These are phyloP conservation scores for Aquilaria malaccensis DNA, from an alignment of 345 rosid species.

Conservation along the genomic window DNA sequence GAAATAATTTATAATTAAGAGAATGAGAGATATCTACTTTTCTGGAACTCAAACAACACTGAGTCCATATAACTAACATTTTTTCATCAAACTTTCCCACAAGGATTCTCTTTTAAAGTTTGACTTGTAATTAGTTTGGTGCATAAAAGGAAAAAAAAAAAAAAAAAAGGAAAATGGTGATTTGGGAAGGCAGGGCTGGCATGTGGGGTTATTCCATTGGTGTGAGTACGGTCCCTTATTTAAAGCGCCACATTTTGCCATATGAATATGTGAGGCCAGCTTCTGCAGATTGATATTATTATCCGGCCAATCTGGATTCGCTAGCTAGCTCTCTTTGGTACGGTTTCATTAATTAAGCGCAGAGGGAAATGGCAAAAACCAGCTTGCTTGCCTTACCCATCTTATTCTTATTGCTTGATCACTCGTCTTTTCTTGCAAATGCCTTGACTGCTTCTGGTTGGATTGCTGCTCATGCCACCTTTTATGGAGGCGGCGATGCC, in stretches of 20 bases:
- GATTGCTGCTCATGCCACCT: slow-evolving; percentile 67
- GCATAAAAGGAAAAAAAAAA: too few species aligned
- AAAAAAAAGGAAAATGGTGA: too few species aligned
- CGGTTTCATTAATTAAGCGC: too few species aligned
- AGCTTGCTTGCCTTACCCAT: slow-evolving; percentile 16
- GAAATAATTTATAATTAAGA: too few species aligned
- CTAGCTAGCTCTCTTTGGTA: background rate
- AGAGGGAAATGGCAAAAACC: slow-evolving; percentile 28
- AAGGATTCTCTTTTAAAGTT: too few species aligned
- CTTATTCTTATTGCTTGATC: slow-evolving; percentile 16
- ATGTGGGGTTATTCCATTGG: slow-evolving; percentile 26
- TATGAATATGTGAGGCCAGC: slow-evolving; percentile 13
- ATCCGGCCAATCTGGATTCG: slow-evolving; percentile 1
- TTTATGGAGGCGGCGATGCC: slow-evolving; percentile 81
- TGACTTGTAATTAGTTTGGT: too few species aligned
- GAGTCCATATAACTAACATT: too few species aligned
- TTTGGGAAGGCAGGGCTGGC: slow-evolving; percentile 17
- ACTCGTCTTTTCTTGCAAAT: slow-evolving; percentile 18
- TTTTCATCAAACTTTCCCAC: too few species aligned
- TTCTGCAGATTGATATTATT: background rate
- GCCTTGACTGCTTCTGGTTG: slow-evolving; percentile 39
- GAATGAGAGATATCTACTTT: too few species aligned
- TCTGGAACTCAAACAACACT: too few species aligned
- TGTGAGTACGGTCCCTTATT: slow-evolving; percentile 20
- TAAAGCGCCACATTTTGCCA: slow-evolving; percentile 16